phyloP scores from a whole-genome alignment of 805 yeast species.

The Monosporozyma yasuniensis region DNA sequence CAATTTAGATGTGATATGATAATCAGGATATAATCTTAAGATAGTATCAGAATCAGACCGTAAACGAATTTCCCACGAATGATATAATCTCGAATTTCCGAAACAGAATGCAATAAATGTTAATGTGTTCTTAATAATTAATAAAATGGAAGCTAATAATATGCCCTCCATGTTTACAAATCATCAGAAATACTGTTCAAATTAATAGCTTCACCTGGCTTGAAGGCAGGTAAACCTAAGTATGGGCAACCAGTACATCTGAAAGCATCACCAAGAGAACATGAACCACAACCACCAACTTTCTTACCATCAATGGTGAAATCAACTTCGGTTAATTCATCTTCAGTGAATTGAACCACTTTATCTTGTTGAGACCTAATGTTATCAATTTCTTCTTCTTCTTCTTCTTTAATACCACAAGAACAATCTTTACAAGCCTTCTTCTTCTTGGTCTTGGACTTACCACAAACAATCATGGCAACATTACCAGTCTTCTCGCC shows the following conservation, averaged over 20 bases:
- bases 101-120: background rate
- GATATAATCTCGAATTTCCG: background rate
- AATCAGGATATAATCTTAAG: too few species aligned
- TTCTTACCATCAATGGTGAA: constrained; percentile 89
- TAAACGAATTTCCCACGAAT: background rate
- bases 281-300: constrained; percentile 95
- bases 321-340: constrained; percentile 83
- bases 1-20: background rate
- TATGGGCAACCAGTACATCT: constrained; percentile 98
- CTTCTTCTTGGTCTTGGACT: constrained; percentile 34
- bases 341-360: constrained; percentile 37
- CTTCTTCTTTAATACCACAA: constrained; percentile 88
- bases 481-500: constrained; percentile 23
- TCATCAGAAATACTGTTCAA: constrained; percentile 73
- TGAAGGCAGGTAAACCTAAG: constrained; percentile 94
- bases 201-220: constrained; percentile 88
- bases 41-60: background rate
- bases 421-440: constrained; percentile 98
- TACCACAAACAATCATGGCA: constrained; percentile 27
- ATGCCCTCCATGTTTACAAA: constrained; percentile 33
- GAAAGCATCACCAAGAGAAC: constrained; percentile 96
- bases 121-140: background rate
- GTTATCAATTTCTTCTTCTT: constrained; percentile 47
- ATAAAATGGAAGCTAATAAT: background rate
- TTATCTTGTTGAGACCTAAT: constrained; percentile 27